A percentile compares a stretch with the other conserved stretches of the same genome.
Evolutionary conservation across 805 yeast genomes (phyloP).

Genomic region (Candida piceae): DNA sequence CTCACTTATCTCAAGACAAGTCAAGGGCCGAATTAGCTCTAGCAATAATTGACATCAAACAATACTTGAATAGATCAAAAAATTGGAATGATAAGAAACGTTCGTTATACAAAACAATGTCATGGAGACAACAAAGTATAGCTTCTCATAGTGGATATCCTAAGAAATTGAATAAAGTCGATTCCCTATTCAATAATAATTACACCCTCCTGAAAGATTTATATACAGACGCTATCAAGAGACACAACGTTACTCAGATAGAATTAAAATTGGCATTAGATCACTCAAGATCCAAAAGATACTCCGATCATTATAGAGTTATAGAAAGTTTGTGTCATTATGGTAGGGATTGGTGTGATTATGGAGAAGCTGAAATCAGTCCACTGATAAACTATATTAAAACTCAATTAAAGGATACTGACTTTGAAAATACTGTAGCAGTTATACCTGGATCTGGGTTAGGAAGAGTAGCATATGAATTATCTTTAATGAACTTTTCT

Average conservation of each 20-base stretch:
- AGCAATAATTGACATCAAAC: slow-evolving; percentile 44
- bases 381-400: slow-evolving; percentile 53
- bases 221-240: slow-evolving; percentile 32
- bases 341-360: slow-evolving; percentile 68
- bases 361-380: slow-evolving; percentile 42
- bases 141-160: slow-evolving; percentile 51
- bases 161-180: slow-evolving; percentile 46
- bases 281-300: slow-evolving; percentile 8
- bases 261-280: slow-evolving; percentile 38
- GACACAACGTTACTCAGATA: slow-evolving; percentile 33
- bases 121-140: slow-evolving; percentile 51
- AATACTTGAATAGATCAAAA: slow-evolving; percentile 36
- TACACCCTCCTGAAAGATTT: slow-evolving; percentile 41
- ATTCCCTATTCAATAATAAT: slow-evolving; percentile 44
- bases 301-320: slow-evolving; percentile 39
- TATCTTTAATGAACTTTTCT: slow-evolving; percentile 35
- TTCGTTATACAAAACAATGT: slow-evolving; percentile 40
- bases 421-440: slow-evolving; percentile 38
- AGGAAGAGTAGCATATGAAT: slow-evolving; percentile 69
- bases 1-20: slow-evolving; percentile 2
- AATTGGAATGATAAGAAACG: slow-evolving; percentile 43
- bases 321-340: slow-evolving; percentile 71
- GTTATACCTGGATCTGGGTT: slow-evolving; percentile 87
- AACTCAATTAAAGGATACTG: slow-evolving; percentile 32
- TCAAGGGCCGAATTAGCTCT: slow-evolving; percentile 27